Percentiles rank a stretch among this genome's conserved stretches.
phyloP scores from a whole-genome alignment of 2,329 filamentous ascomycete species.

The Colletotrichum nymphaeae region DNA sequence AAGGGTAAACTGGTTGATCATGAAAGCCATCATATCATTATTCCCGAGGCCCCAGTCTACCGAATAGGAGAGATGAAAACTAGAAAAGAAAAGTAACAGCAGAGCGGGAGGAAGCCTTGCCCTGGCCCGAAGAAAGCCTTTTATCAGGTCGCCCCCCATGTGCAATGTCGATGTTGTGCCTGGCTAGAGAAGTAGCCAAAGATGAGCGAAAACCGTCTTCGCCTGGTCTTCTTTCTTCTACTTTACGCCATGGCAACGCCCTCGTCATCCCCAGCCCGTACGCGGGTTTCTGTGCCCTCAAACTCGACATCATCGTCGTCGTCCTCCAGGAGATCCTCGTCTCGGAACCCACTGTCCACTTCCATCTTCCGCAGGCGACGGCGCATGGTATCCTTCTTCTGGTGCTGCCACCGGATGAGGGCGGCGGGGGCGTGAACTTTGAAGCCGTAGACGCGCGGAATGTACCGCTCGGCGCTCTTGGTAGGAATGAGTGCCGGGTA shows the following conservation, averaged over 20 bases:
- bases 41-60: slow-evolving; percentile 14
- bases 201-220: background rate
- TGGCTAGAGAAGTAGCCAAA: background rate
- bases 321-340: slow-evolving; percentile 71
- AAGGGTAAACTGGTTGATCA: background rate
- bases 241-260: slow-evolving; percentile 24
- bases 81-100: background rate
- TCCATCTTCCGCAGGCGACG: slow-evolving; percentile 76
- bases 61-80: slow-evolving; percentile 1
- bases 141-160: background rate
- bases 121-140: background rate
- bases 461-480: slow-evolving; percentile 88
- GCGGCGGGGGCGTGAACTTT: slow-evolving; percentile 92
- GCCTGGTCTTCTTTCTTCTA: background rate
- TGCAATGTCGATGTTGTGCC: background rate
- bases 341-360: slow-evolving; percentile 84
- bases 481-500: slow-evolving; percentile 89
- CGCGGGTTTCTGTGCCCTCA: slow-evolving; percentile 48
- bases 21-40: slow-evolving; percentile 33
- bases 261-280: slow-evolving; percentile 38
- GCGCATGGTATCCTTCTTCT: slow-evolving; percentile 84
- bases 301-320: slow-evolving; percentile 63
- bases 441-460: slow-evolving; percentile 94
- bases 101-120: background rate
- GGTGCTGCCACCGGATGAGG: slow-evolving; percentile 90